phyloP scores from a whole-genome alignment of 352 stramenopile species.

The Globisporangium irregulare region DNA sequence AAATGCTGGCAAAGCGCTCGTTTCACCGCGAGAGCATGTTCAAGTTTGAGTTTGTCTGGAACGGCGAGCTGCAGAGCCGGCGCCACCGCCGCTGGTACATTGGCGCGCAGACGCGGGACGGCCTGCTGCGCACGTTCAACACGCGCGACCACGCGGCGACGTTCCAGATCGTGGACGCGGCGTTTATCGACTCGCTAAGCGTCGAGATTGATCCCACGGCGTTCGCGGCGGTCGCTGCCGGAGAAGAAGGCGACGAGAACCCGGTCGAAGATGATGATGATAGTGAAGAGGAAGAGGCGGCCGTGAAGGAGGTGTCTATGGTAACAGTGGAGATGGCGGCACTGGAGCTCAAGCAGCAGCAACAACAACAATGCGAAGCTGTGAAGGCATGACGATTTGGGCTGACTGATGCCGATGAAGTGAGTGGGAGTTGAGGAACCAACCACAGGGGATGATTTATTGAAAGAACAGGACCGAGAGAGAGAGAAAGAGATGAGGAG shows the following conservation, averaged over 20 bases:
- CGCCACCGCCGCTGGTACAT: constrained; percentile 68
- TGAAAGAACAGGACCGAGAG: background rate
- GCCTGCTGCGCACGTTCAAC: constrained; percentile 60
- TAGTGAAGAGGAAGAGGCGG: constrained; percentile 12
- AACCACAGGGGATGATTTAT: background rate
- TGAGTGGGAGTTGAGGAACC: background rate
- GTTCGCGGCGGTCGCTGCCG: background rate
- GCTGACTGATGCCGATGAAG: background rate
- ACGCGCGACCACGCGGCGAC: constrained; percentile 44
- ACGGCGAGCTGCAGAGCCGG: constrained; percentile 67
- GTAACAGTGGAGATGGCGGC: background rate
- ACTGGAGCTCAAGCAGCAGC: background rate
- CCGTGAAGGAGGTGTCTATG: background rate
- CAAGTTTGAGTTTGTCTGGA: constrained; percentile 64
- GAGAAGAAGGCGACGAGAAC: constrained; percentile 22
- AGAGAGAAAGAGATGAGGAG: too few relatives aligned
- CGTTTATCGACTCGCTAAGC: constrained; percentile 44
- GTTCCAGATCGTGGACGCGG: constrained; percentile 65
- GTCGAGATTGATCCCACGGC: constrained; percentile 24
- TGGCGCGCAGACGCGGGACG: constrained; percentile 61
- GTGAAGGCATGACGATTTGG: background rate
- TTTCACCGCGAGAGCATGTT: constrained; percentile 66
- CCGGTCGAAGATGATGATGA: constrained; percentile 1
- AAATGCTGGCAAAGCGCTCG: constrained; percentile 32
- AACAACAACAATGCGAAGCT: background rate